Conservation (phyloP, 1,139 yeast species). For the Yamadazyma conglobata region DNA sequence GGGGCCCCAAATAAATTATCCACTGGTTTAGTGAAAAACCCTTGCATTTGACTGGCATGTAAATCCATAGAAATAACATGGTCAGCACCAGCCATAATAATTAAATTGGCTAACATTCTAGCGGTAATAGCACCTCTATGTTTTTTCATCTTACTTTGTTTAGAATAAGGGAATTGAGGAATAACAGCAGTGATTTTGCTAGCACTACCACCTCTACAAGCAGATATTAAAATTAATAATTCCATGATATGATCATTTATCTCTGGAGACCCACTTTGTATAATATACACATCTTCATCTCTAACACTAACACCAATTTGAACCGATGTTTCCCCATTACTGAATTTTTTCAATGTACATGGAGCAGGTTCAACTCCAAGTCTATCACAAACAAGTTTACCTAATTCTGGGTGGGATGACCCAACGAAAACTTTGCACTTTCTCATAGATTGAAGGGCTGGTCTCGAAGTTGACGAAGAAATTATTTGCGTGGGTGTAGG, state of each 20-base stretch:
- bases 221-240: slow-evolving; percentile 83
- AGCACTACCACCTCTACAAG: slow-evolving; percentile 97
- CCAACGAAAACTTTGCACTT: slow-evolving; percentile 97
- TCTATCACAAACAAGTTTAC: slow-evolving; percentile 82
- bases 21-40: slow-evolving; percentile 94
- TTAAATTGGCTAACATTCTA: slow-evolving; percentile 93
- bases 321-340: slow-evolving; percentile 87
- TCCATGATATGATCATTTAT: slow-evolving; percentile 98
- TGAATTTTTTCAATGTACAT: slow-evolving; percentile 82
- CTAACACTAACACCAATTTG: slow-evolving; percentile 73
- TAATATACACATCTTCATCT: slow-evolving; percentile 84
- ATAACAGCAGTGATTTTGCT: slow-evolving; percentile 95
- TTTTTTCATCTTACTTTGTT: slow-evolving; percentile 96
- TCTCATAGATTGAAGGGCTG: slow-evolving; percentile 55
- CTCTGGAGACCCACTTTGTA: slow-evolving; percentile 86
- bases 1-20: slow-evolving; percentile 97
- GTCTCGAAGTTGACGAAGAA: not conserved
- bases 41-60: slow-evolving; percentile 99
- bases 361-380: slow-evolving; percentile 96
- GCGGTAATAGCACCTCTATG: slow-evolving; percentile 99
- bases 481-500: not conserved
- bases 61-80: slow-evolving; percentile 97
- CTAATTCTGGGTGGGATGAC: slow-evolving; percentile 92
- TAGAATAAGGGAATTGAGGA: slow-evolving; percentile 96
- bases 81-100: slow-evolving; percentile 98